Evolutionary conservation across 2,329 filamentous ascomycete species (phyloP), one percentile per base, ranked within the genome.

Genomic region (Neofusicoccum sp.): DNA sequence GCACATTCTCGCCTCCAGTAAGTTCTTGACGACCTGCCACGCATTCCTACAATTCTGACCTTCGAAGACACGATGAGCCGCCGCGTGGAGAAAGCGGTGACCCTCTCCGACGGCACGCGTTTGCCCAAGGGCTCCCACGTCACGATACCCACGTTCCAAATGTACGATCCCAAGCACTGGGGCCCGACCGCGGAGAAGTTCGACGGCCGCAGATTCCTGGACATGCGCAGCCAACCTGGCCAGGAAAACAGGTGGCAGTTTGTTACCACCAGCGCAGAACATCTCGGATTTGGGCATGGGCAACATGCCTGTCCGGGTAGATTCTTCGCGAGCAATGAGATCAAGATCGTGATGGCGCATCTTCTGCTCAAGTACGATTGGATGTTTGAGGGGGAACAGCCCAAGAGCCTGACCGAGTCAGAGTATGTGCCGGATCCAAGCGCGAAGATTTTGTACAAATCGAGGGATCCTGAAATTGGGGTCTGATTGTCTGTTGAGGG

Each of bases 91-190:
- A 33, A 62, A n/a, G 60, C 70, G 44, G 61, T 72, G 9, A 62
- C 48, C 2, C 65, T 73, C 4, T 68, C 69, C 14, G 67, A 72
- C 48, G 69, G 69, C 53, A 65, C 65, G 26, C 49, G 63, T n/a
- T 53, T 74, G 7, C 70, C 65, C 5, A 65, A 64, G 33, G 66
- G 67, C 16, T 33, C 59, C 7, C 8, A 36, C 14, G 44, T 65
- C 60, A 30, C 62, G 2, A 20, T 49, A 16, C 45, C 45, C 14
- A 49, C 45, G 8, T 11, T 9, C 43, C 45, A 49, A n/a, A 49
- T 49, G 45, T 49, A 34, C n/a, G 45, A 49, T 5, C n/a, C 31
- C 31, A 2, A 1, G 2, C 24, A 51, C 11, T 43, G 61, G n/a
- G 63, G 62, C 28, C 16, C 51, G 2, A 26, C 64, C 4, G 63